Evolutionary conservation across 179 eudicot genomes (phyloP).

Genomic region (Nepenthes alata): DNA sequence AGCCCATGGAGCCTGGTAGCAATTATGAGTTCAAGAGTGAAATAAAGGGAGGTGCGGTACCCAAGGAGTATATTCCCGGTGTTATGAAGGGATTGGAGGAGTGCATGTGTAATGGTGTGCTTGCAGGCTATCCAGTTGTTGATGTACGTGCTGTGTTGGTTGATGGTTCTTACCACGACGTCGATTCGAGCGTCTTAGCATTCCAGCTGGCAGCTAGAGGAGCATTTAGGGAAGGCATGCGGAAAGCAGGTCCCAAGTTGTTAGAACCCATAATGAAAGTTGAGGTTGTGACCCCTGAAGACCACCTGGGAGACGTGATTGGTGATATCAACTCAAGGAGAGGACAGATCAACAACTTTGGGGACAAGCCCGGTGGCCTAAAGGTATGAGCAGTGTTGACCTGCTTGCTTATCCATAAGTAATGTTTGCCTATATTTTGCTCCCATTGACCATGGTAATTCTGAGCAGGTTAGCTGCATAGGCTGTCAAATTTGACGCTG

Average conservation of each 20-base stretch:
- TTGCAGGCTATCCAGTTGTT: constrained; percentile 93
- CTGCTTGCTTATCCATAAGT: neutral
- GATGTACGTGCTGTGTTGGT: constrained; percentile 82
- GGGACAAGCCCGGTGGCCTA: constrained; percentile 95
- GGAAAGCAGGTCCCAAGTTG: constrained; percentile 79
- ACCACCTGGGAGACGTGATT: constrained; percentile 94
- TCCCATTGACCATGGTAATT: neutral
- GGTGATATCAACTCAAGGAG: constrained; percentile 97
- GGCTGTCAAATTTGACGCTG: no score
- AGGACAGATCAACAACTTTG: constrained; percentile 90
- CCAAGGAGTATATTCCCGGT: constrained; percentile 86
- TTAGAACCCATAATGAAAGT: constrained; percentile 93
- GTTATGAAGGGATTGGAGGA: constrained; percentile 89
- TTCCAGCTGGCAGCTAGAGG: constrained; percentile 98
- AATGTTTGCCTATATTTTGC: neutral
- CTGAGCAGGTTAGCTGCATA: neutral
- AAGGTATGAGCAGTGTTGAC: constrained; percentile 44
- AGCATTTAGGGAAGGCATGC: constrained; percentile 85
- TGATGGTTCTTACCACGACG: constrained; percentile 92
- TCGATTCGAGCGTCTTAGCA: constrained; percentile 90
- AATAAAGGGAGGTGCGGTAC: constrained; percentile 93
- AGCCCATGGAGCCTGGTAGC: constrained; percentile 81
- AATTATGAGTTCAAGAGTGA: constrained; percentile 94
- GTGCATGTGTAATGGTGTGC: constrained; percentile 78
- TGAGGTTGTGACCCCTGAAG: constrained; percentile 95